A percentile compares a stretch with the other conserved stretches of the same genome.
phyloP scores from a whole-genome alignment of 179 eudicot species.

The Nepenthes alata region DNA sequence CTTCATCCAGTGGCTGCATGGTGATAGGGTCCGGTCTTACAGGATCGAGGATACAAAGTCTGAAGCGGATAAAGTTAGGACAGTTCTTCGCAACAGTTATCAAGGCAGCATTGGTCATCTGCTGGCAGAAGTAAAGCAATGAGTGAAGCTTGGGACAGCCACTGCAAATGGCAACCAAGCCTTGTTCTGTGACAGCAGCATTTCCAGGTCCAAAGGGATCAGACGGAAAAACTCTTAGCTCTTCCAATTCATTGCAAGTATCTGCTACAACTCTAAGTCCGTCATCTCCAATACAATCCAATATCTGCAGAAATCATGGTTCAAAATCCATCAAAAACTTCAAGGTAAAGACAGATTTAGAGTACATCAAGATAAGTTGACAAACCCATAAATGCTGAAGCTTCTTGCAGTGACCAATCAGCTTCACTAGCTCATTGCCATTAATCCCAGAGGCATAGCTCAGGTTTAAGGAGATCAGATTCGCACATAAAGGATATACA shows the following conservation, averaged over 20 bases:
- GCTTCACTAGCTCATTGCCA: constrained; percentile 42
- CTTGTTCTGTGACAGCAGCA: constrained; percentile 65
- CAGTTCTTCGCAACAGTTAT: constrained; percentile 69
- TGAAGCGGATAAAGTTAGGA: constrained; percentile 60
- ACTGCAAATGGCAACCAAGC: constrained; percentile 63
- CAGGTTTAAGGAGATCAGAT: constrained; percentile 55
- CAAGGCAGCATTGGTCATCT: constrained; percentile 82
- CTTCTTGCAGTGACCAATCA: constrained; percentile 50
- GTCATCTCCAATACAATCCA: constrained; percentile 72
- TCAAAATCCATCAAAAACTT: neutral
- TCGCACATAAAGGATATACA: constrained; percentile 47
- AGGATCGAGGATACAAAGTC: constrained; percentile 54
- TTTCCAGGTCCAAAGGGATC: constrained; percentile 38
- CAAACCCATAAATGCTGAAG: constrained; percentile 62
- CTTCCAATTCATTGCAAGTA: constrained; percentile 70
- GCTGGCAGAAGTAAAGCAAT: constrained; percentile 69
- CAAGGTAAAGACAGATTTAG: too few species aligned
- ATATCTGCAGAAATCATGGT: constrained; percentile 26
- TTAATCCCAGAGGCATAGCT: constrained; percentile 64
- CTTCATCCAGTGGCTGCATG: constrained; percentile 66
- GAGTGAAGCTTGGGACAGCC: constrained; percentile 86
- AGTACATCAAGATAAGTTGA: neutral
- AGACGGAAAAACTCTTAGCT: constrained; percentile 74
- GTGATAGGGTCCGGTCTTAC: constrained; percentile 57
- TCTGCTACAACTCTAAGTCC: constrained; percentile 58